phyloP scores from a whole-genome alignment of 2,329 filamentous ascomycete genomes.

The Mollisia scopiformis region DNA sequence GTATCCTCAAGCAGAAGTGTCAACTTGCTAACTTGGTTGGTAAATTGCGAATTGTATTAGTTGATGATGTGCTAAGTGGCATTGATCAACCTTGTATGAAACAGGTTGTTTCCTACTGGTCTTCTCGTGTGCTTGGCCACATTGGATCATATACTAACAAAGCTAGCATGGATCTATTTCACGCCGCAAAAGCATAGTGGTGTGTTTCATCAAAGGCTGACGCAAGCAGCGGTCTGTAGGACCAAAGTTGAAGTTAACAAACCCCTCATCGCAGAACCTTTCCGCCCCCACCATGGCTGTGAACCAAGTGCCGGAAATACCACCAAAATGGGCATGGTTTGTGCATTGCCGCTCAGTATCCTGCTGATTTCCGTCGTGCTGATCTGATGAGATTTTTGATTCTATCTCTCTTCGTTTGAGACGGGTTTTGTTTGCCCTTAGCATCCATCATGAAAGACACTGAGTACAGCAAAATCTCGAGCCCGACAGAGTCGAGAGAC shows the following conservation, averaged over 20 bases:
- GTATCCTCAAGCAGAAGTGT: neutral
- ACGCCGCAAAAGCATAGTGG: neutral
- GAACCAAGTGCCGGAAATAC: too few species aligned
- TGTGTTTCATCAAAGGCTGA: neutral
- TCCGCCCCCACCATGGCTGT: neutral
- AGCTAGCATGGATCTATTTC: neutral
- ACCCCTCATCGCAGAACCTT: neutral
- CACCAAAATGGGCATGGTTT: neutral
- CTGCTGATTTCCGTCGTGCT: neutral
- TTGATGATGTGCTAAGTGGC: neutral
- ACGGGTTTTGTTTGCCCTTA: neutral
- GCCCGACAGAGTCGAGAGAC: neutral
- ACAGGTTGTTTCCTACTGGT: neutral
- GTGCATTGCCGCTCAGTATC: neutral
- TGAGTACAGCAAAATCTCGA: neutral
- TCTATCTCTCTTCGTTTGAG: neutral
- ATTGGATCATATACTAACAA: neutral
- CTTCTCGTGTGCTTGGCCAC: neutral
- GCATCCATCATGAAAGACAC: neutral
- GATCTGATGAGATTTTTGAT: neutral
- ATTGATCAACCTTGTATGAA: neutral
- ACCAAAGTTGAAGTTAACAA: neutral
- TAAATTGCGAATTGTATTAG: neutral
- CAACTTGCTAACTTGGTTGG: neutral
- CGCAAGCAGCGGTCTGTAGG: neutral